These are phyloP conservation scores for Neodidymelliopsis sp. DNA, from an alignment of 2,329 filamentous ascomycete genomes.

Conservation along the genomic window DNA sequence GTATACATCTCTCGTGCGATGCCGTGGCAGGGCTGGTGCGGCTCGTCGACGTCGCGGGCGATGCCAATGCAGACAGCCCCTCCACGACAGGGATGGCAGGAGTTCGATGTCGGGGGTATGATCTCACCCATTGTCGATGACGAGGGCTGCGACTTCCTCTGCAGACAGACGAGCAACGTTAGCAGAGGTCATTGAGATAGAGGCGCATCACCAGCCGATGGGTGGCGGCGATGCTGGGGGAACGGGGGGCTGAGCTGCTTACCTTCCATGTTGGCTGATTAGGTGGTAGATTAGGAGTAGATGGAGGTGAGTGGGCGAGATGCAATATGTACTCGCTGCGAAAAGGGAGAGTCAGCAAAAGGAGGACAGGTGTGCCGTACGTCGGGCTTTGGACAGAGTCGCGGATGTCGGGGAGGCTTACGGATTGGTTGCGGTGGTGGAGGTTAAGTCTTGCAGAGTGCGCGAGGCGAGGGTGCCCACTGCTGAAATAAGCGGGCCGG, in stretches of 20 bases:
- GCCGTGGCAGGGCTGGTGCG: constrained; percentile 32
- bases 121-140: constrained; percentile 99
- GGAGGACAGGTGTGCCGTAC: constrained; percentile 29
- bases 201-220: constrained; percentile 29
- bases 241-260: constrained; percentile 58
- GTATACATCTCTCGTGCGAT: constrained; percentile 29
- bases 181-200: constrained; percentile 47
- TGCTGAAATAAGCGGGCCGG: constrained; percentile 53
- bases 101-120: constrained; percentile 47
- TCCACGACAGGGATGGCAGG: constrained; percentile 48
- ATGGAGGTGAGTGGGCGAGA: constrained; percentile 42
- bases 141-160: constrained; percentile 99
- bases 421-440: constrained; percentile 41
- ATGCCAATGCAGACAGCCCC: constrained; percentile 42
- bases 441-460: constrained; percentile 41
- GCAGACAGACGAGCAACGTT: constrained; percentile 50
- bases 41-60: constrained; percentile 33
- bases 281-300: constrained; percentile 48
- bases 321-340: constrained; percentile 41
- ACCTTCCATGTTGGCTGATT: constrained; percentile 70
- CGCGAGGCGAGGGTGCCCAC: constrained; percentile 49
- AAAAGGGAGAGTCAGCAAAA: constrained; percentile 40
- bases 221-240: constrained; percentile 21
- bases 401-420: constrained; percentile 45
- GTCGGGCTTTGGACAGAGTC: constrained; percentile 29